Evolutionary conservation across 2,329 filamentous ascomycete genomes (phyloP), one percentile per base, ranked within the genome.

Genomic region (Dendryphion nanum): DNA sequence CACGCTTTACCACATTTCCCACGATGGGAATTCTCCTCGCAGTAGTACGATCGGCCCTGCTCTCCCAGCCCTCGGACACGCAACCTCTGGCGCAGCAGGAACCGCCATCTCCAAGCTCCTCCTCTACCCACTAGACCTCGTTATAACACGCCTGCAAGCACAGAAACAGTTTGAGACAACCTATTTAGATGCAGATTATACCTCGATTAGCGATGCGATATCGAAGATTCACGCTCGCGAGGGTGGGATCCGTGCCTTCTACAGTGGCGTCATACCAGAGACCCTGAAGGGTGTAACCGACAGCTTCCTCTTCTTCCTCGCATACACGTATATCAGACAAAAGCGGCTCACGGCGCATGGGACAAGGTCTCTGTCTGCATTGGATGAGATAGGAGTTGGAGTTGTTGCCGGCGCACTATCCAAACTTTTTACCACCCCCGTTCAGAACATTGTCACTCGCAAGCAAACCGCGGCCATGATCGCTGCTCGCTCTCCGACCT

Each of bases 231-330:
- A 84, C 54, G 68, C 72, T 21, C 72, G 77, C 20, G 85, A 89
- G 63, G 87, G 86, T n/a, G 81, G 85, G 3, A 48, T 83, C 14
- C 59, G 63, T 35, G 86, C 83, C 1, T 82, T 95, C 48, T 95
- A 75, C 47, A 70, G 64, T 17, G 72, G 73, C 4, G 55, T 70
- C 6, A 44, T 49, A 13, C 63, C 65, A 6, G 72, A 75, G 50
- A 66, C 70, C 1, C 49, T 63, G 18, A 75, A 75, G 48, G 66
- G 67, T 30, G 63, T 75, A 10, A 63, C 80, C 19, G 88, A 93
- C 68, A 86, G 84, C 40, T 91, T 93, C 59, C 73, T 94, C 35
- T 94, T 94, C 72, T 94, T 94, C 68, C 75, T 91, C 14, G 83
- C 86, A 41, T 94, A 95, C 67, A 86, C 70, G 3, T 77, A 76